Percentiles rank a stretch among this genome's conserved stretches.
Evolutionary conservation across 2,329 filamentous ascomycete genomes (phyloP).

Genomic region (Alternaria burnsii): DNA sequence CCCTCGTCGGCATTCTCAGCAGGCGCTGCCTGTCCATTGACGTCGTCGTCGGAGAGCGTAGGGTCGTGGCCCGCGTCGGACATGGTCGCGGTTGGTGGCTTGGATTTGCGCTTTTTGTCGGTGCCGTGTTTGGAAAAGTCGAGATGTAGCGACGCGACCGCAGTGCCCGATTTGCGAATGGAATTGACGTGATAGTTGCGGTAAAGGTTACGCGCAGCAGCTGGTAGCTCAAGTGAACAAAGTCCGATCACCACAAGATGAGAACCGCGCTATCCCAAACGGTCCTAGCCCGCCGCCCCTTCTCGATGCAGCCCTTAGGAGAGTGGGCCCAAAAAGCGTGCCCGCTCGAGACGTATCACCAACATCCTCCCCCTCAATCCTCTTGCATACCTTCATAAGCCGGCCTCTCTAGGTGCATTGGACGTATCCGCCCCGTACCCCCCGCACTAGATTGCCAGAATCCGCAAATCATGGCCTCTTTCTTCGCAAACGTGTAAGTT

Average conservation of each 20-base stretch:
- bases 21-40: constrained; percentile 44
- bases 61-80: constrained; percentile 49
- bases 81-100: constrained; percentile 40
- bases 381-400: constrained; percentile 34
- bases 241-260: constrained; percentile 35
- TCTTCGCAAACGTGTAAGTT: constrained; percentile 55
- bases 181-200: constrained; percentile 7
- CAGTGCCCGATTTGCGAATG: background rate
- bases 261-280: constrained; percentile 30
- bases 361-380: constrained; percentile 32
- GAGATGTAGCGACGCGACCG: background rate
- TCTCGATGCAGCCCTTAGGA: constrained; percentile 33
- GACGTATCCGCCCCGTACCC: constrained; percentile 17
- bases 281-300: constrained; percentile 40
- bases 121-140: background rate
- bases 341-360: constrained; percentile 44
- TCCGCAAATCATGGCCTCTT: constrained; percentile 48
- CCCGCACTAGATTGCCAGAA: constrained; percentile 15
- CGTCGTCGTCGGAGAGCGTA: constrained; percentile 46
- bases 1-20: constrained; percentile 42
- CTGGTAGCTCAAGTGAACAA: constrained; percentile 23
- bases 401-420: constrained; percentile 23
- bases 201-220: constrained; percentile 8
- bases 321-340: constrained; percentile 38
- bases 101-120: background rate